Evolutionary conservation across 768 basidiomycete genomes (phyloP).

Genomic region (Tylopilus intermedius): DNA sequence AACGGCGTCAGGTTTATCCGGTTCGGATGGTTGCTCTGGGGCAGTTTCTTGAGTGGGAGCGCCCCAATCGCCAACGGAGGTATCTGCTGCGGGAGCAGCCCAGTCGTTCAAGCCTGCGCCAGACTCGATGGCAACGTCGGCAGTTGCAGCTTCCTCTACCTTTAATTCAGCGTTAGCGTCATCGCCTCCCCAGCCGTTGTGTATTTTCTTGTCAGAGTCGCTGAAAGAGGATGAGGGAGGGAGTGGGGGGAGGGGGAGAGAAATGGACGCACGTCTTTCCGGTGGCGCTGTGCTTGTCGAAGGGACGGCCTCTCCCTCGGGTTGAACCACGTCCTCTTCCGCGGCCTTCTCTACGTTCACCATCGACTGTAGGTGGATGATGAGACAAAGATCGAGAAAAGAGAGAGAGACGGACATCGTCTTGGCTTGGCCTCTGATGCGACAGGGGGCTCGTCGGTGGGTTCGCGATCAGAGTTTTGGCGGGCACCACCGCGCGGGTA

Average conservation of each 20-base stretch:
- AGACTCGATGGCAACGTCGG: constrained; percentile 60
- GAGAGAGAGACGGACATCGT: constrained; percentile 25
- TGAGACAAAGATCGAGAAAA: constrained; percentile 3
- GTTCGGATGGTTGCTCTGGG: constrained; percentile 34
- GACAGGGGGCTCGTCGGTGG: constrained; percentile 34
- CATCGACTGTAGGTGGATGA: constrained; percentile 31
- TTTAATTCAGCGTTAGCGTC: constrained; percentile 81
- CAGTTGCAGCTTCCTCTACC: constrained; percentile 68
- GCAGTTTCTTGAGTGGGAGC: constrained; percentile 20
- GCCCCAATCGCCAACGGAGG: constrained; percentile 35
- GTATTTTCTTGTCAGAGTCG: constrained; percentile 92
- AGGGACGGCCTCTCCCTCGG: constrained; percentile 65
- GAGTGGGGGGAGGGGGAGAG: not conserved
- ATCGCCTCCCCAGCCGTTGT: constrained; percentile 93
- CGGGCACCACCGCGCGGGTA: constrained; percentile 58
- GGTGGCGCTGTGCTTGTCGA: constrained; percentile 83
- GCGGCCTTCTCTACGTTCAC: constrained; percentile 42
- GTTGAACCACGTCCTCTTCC: constrained; percentile 42
- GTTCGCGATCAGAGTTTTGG: constrained; percentile 37
- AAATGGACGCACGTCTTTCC: constrained; percentile 63
- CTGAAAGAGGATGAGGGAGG: constrained; percentile 35
- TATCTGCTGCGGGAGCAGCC: constrained; percentile 22
- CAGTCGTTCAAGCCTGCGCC: constrained; percentile 30
- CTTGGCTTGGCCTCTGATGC: constrained; percentile 31
- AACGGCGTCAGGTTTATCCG: constrained; percentile 34